Base-by-base conservation (phyloP, 805 yeast species). In the Kluyveromyces wickerhamii region DNA sequence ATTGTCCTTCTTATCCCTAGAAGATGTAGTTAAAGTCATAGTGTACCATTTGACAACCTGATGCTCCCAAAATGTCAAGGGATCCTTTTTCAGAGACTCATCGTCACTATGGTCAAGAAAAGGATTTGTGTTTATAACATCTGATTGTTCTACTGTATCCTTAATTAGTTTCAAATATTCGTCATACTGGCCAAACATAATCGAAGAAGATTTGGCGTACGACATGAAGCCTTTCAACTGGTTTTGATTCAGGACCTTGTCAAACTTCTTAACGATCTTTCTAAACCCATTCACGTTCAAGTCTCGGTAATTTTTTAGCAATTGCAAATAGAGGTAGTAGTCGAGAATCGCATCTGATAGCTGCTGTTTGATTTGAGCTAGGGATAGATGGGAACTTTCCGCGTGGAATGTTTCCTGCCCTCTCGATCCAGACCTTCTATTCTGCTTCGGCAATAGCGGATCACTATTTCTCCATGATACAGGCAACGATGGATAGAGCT, bases 231-330 rank as follows among this genome's bases (percentile, higher is more conserved):
- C 35, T 3, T 44, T 36, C 22, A 51, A 36, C 32, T 59, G 59
- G 7, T 38, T 37, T 2, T 59, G 51, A 20, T 45, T 37, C 30
- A 54, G 47, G 4, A 50, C 44, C 50, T 92, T 92, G 59, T 92
- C 98, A 53, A 75, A 88, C 56, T 92, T 92, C 52, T 92, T 92
- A 39, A 86, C 67, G 49, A 92, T 77, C 50, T 92, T 92, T 34
- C 95, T 71, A 49, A 88, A 76, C 0, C 94, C 98, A 0, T 95
- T 87, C 20, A 87, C 68, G 58, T 92, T 92, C 46, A 88, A 58
- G 31, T 78, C 65, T 44, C 84, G 68, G 55, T 77, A 92, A 12
- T 56, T 49, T 32, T 54, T 57, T 18, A 56, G 48, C 37, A 57
- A 38, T 40, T 56, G 60, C 28, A 56, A 35, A 34, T 41, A 54